A percentile compares a stretch with the other conserved stretches of the same genome.
These are phyloP conservation scores for Plectosphaerella plurivora DNA, from an alignment of 2,329 filamentous ascomycete species.

Conservation along the genomic window DNA sequence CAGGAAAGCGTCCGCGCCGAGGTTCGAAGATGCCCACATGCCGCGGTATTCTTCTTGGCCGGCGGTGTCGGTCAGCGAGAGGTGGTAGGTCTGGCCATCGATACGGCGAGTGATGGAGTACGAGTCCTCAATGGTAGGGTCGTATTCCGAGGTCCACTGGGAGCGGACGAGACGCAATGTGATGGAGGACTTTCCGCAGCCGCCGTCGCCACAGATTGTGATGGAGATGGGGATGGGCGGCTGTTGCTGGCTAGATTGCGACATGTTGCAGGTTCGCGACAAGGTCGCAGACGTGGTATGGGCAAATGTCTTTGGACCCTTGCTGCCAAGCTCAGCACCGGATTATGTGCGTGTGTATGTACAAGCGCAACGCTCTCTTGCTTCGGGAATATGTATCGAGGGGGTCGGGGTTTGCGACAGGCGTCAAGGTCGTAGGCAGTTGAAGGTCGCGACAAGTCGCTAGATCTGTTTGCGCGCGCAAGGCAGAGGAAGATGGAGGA, in stretches of 20 bases:
- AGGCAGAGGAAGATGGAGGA: too few relatives aligned
- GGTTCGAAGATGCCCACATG: constrained; percentile 77
- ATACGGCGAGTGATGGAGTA: constrained; percentile 78
- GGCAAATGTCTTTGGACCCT: too few relatives aligned
- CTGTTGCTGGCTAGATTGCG: constrained; percentile 6
- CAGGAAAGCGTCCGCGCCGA: constrained; percentile 76
- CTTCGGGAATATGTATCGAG: too few relatives aligned
- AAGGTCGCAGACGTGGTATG: too few relatives aligned
- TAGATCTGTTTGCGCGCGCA: too few relatives aligned
- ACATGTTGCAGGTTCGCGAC: too few relatives aligned
- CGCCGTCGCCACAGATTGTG: constrained; percentile 82
- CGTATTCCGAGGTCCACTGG: constrained; percentile 80
- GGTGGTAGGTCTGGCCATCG: constrained; percentile 76
- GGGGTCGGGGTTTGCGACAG: too few relatives aligned
- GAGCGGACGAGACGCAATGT: constrained; percentile 77
- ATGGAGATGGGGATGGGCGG: constrained; percentile 60
- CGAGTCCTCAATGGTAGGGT: constrained; percentile 78
- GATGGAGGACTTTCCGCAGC: constrained; percentile 81
- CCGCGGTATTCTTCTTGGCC: constrained; percentile 89
- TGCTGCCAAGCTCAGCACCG: too few relatives aligned
- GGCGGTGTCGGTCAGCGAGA: constrained; percentile 76
- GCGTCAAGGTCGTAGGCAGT: too few relatives aligned
- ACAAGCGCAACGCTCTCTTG: too few relatives aligned
- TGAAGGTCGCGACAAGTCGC: too few relatives aligned
- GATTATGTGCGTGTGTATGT: too few relatives aligned